Percentiles rank a stretch among this genome's conserved stretches.
These are phyloP conservation scores for Leersia perrieri DNA, from an alignment of 176 grass and related monocot genomes.

Conservation along the genomic window DNA sequence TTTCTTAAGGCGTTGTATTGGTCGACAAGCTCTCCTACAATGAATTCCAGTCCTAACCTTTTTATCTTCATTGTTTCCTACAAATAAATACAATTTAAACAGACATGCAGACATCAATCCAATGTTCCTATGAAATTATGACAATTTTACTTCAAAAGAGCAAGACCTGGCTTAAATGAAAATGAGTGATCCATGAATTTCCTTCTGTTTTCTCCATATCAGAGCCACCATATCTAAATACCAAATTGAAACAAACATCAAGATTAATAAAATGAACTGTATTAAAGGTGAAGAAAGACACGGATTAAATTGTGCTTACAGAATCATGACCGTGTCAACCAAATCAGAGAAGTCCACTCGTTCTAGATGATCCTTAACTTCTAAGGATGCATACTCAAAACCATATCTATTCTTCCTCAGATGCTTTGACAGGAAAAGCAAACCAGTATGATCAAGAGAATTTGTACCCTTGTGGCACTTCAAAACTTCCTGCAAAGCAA, in stretches of 20 bases:
- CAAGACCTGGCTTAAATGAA: conserved; percentile 78
- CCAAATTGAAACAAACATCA: conserved; percentile 20
- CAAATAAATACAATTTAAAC: conserved; percentile 14
- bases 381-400: conserved; percentile 76
- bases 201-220: conserved; percentile 35
- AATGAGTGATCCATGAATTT: conserved; percentile 77
- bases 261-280: conserved; percentile 18
- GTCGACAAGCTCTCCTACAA: conserved; percentile 51
- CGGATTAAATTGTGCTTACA: conserved; percentile 54
- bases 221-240: conserved; percentile 50
- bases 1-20: conserved; percentile 40
- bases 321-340: conserved; percentile 67
- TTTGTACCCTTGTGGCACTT: conserved; percentile 69
- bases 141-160: conserved; percentile 23
- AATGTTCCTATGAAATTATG: background rate
- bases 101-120: conserved; percentile 2
- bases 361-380: conserved; percentile 86
- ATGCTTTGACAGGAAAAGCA: conserved; percentile 66
- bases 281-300: conserved; percentile 28
- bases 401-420: conserved; percentile 80
- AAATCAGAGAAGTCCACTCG: conserved; percentile 73
- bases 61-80: conserved; percentile 76
- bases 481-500: conserved; percentile 65
- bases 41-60: conserved; percentile 45
- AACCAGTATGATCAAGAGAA: conserved; percentile 42